These are phyloP conservation scores for Sanguinoderma infundibulare DNA, from an alignment of 1,284 basidiomycete species.

Conservation along the genomic window DNA sequence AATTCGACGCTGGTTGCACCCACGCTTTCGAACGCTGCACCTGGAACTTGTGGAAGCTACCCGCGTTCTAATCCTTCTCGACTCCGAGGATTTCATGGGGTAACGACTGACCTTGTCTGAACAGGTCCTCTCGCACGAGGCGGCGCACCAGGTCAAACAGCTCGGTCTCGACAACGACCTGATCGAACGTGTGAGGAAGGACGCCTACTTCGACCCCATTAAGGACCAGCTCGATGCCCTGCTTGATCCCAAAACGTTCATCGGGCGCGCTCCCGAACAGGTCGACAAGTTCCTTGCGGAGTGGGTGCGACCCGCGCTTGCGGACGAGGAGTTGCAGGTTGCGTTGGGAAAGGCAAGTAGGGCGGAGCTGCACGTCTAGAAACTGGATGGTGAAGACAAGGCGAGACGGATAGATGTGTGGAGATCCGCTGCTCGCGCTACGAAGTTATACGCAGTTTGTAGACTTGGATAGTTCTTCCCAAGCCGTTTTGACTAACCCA, in stretches of 20 bases:
- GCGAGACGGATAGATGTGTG: neutral
- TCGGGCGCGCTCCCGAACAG: slow-evolving; percentile 92
- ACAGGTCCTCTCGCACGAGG: slow-evolving; percentile 92
- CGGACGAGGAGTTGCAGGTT: slow-evolving; percentile 63
- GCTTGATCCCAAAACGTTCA: slow-evolving; percentile 85
- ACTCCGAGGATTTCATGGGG: neutral
- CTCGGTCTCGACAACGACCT: slow-evolving; percentile 96
- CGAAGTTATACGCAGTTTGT: neutral
- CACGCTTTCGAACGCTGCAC: too few relatives aligned
- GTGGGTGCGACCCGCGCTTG: slow-evolving; percentile 90
- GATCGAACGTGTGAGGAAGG: slow-evolving; percentile 82
- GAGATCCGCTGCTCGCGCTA: neutral
- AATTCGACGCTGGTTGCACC: too few relatives aligned
- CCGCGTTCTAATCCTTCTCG: neutral
- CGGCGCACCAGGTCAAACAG: slow-evolving; percentile 93
- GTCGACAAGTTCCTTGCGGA: slow-evolving; percentile 89
- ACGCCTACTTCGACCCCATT: slow-evolving; percentile 69
- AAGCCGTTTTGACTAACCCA: neutral
- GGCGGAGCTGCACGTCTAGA: slow-evolving; percentile 41
- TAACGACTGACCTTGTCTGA: neutral
- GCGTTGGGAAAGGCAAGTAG: slow-evolving; percentile 50
- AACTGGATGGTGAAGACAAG: neutral
- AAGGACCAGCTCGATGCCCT: slow-evolving; percentile 67
- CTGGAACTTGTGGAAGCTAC: neutral
- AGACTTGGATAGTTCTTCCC: neutral